Evolutionary conservation across 2,329 filamentous ascomycete genomes (phyloP).

Genomic region (Sarocladium oryzae): DNA sequence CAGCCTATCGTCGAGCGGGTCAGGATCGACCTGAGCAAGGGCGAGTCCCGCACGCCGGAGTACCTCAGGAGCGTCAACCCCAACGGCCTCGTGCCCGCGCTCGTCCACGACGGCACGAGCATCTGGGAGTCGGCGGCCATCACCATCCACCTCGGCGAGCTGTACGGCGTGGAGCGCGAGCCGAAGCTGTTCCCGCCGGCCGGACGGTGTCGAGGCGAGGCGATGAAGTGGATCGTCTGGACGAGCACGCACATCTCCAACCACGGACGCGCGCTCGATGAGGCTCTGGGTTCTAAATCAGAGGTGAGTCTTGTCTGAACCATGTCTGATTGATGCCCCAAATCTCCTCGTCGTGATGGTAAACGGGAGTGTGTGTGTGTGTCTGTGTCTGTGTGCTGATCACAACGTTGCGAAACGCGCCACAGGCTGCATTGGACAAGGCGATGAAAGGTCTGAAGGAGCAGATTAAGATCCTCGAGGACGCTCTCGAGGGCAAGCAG

Average conservation of each 20-base stretch:
- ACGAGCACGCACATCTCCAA: slow-evolving; percentile 1
- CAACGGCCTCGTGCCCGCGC: slow-evolving; percentile 12
- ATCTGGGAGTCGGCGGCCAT: slow-evolving; percentile 14
- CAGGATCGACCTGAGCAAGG: slow-evolving; percentile 3
- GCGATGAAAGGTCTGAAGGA: no score
- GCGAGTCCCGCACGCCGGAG: not conserved
- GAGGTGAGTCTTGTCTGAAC: no score
- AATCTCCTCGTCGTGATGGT: no score
- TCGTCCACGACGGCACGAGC: slow-evolving; percentile 5
- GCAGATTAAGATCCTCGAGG: no score
- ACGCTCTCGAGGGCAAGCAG: no score
- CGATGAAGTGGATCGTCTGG: slow-evolving; percentile 12
- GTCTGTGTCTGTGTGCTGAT: no score
- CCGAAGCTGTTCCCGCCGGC: not conserved
- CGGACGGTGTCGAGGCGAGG: slow-evolving; percentile 8
- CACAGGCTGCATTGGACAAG: no score
- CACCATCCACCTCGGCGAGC: slow-evolving; percentile 11
- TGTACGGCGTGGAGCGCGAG: slow-evolving; percentile 8
- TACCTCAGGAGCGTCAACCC: slow-evolving; percentile 11
- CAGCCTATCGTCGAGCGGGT: slow-evolving; percentile 8
- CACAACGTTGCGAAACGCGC: no score
- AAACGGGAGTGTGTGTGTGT: no score
- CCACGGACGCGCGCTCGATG: no score
- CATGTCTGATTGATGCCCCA: no score
- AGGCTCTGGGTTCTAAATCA: no score